Evolutionary conservation across 179 eudicot species (phyloP).

Genomic region (Spergularia azorica): DNA sequence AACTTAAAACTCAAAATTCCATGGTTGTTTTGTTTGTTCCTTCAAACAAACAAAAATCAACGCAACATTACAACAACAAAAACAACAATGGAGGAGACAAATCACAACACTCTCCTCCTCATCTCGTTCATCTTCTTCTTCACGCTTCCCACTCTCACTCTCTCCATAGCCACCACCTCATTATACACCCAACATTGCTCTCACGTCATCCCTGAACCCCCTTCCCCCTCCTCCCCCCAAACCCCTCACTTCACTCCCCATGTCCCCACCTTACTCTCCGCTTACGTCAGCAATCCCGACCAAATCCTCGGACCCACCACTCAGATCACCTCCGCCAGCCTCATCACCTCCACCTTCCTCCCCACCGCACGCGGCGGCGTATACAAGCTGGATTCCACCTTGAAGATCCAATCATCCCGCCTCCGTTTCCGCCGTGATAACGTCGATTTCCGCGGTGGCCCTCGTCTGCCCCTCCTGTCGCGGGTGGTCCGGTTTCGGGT

Average conservation of each 20-base stretch:
- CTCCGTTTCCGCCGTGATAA: background rate
- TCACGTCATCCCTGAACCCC: constrained; percentile 35
- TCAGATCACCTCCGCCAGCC: constrained; percentile 27
- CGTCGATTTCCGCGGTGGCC: constrained; percentile 34
- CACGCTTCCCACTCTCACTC: background rate
- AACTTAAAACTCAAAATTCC: too few relatives aligned
- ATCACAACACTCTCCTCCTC: background rate
- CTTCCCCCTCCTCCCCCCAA: constrained; percentile 22
- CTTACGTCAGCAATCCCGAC: constrained; percentile 38
- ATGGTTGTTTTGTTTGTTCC: background rate
- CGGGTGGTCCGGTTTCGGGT: constrained; percentile 32
- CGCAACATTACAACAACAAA: too few relatives aligned
- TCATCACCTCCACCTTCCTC: constrained; percentile 26
- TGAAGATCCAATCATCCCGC: constrained; percentile 31
- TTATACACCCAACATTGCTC: constrained; percentile 58
- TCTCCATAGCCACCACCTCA: constrained; percentile 3
- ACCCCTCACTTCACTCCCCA: constrained; percentile 17
- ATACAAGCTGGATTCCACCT: constrained; percentile 34
- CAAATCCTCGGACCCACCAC: constrained; percentile 25
- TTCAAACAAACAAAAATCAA: background rate
- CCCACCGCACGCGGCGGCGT: constrained; percentile 36
- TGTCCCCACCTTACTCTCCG: constrained; percentile 28
- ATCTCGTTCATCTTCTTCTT: background rate
- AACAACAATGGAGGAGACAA: constrained; percentile 22
- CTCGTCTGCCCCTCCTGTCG: constrained; percentile 32